Conservation (phyloP, 73 alveolate species). For the Paramecium biaurelia region DNA sequence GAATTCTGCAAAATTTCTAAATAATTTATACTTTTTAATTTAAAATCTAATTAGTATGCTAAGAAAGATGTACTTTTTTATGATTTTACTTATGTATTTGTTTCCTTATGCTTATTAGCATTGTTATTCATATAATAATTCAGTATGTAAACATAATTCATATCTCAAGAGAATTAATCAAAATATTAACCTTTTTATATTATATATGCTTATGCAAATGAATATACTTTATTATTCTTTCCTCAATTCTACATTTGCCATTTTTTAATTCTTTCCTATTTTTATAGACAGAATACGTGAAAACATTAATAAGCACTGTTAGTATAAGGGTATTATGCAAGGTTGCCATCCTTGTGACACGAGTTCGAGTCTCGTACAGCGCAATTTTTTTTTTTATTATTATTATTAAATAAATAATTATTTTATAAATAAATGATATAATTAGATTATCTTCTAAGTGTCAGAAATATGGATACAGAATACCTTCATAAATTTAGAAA, state of each 20-base stretch:
- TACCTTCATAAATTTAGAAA: no score
- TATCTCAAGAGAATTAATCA: no score
- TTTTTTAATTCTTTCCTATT: not conserved
- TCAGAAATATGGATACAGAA: no score
- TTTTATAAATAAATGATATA: no score
- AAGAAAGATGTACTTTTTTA: not conserved
- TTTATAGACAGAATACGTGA: not conserved
- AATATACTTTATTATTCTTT: not conserved
- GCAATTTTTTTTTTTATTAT: constrained; percentile 59
- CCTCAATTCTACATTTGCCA: not conserved
- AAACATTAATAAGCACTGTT: constrained; percentile 44
- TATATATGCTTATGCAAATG: not conserved
- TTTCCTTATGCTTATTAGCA: not conserved
- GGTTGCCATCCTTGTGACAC: constrained; percentile 70
- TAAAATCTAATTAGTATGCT: not conserved
- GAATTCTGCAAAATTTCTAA: no score
- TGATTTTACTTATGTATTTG: no score
- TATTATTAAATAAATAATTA: no score
- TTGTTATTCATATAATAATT: no score
- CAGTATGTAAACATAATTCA: no score
- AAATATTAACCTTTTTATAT: not conserved
- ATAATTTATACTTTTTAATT: no score
- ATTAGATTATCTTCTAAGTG: no score
- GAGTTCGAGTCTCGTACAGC: constrained; percentile 68
- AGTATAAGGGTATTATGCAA: constrained; percentile 65